Evolutionary conservation across 2,329 filamentous ascomycete genomes (phyloP), one percentile per base, ranked within the genome.

Genomic region (Colletotrichum cuscutae): DNA sequence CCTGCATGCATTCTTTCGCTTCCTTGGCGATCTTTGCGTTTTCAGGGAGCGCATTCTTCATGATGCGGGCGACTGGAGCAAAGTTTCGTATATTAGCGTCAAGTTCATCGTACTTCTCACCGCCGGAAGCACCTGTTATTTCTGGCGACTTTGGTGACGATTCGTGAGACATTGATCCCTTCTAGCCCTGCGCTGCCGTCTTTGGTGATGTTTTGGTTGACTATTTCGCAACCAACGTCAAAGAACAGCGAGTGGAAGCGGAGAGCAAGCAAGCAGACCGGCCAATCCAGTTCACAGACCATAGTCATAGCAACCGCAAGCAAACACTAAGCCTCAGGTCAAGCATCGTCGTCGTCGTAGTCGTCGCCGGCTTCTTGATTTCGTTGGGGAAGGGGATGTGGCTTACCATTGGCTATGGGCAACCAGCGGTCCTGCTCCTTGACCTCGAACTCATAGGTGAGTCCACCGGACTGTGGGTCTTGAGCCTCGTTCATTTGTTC

Each of bases 381-480:
- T 71, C 60, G 61, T 35, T 58, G 35, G 49, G 61, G 56, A 72
- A 77, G 77, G 77, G 77, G 79, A 77, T 77, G 77, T 79, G 85
- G 97, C 97, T 90, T 90, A 99, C 97, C 97, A 95, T 99, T 99
- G 87, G 97, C 97, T 90, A 99, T 99, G 83, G 97, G 97, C 84
- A 99, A 91, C 97, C 97, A 99, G 89, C 97, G 90, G 86, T 99
- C 97, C 86, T 99, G 97, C 86, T 99, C 97, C 89, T 98, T 98
- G 85, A 98, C 96, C 87, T 98, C 96, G 84, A 98, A 98, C 87
- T 98, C 96, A 82, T 95, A 95, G 85, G 88, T 91, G 85, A 93
- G 89, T 83, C 90, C 92, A 84, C 89, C 89, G 83, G 89, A 88
- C 87, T 95, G 93, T 91, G 91, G 89, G 87, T 94, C 92, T 85